Evolutionary conservation across 345 rosid genomes (phyloP).

Genomic region (Syzygium aromaticum): DNA sequence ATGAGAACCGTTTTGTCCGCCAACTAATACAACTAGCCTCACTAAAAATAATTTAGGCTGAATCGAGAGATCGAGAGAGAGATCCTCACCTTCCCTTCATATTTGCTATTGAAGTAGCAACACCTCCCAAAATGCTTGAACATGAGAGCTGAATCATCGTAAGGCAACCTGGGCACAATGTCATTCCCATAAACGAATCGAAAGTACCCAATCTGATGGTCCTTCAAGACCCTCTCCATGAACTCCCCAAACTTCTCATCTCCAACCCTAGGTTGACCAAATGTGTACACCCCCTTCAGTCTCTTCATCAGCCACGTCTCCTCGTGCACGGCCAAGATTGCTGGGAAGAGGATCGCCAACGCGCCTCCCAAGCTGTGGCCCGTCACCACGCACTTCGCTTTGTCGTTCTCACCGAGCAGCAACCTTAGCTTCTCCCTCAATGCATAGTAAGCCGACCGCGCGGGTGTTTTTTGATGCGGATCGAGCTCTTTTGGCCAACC

Average conservation of each 20-base stretch:
- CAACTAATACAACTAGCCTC: background rate
- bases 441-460: conserved; percentile 40
- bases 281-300: conserved; percentile 55
- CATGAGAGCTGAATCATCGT: conserved; percentile 28
- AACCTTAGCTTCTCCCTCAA: conserved; percentile 28
- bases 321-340: conserved; percentile 38
- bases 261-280: conserved; percentile 75
- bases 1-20: background rate
- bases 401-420: conserved; percentile 2
- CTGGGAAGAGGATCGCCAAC: conserved; percentile 40
- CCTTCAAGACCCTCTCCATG: conserved; percentile 24
- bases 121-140: conserved; percentile 65
- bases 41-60: too few species aligned
- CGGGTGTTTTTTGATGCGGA: background rate
- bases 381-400: conserved; percentile 43
- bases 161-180: conserved; percentile 47
- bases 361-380: conserved; percentile 79
- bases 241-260: conserved; percentile 33
- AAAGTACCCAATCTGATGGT: conserved; percentile 30
- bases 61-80: background rate
- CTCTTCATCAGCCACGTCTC: conserved; percentile 29
- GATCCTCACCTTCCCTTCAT: background rate
- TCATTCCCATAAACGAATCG: conserved; percentile 58
- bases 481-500: background rate
- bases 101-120: conserved; percentile 35